A percentile compares a stretch with the other conserved stretches of the same genome.
Evolutionary conservation across 2,329 filamentous ascomycete species (phyloP).

Genomic region (Penicillium sp.): DNA sequence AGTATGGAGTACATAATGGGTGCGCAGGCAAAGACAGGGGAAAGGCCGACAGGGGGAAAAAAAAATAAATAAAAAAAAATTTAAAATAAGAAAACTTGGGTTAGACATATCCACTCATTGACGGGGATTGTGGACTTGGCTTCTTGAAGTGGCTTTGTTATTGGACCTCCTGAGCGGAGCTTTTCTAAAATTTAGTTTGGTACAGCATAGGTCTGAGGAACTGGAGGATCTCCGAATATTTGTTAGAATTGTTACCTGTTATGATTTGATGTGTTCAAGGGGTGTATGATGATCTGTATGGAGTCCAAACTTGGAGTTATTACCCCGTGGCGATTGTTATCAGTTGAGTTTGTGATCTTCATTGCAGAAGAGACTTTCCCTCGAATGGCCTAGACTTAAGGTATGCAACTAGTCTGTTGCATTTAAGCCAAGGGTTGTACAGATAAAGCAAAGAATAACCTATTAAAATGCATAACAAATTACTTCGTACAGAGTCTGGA

Average conservation of each 20-base stretch:
- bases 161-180: constrained; percentile 1
- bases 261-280: neutral
- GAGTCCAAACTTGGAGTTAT: neutral
- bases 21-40: constrained; percentile 3
- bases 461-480: neutral
- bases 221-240: neutral
- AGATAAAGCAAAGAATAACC: neutral
- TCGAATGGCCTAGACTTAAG: neutral
- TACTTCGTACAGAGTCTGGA: neutral
- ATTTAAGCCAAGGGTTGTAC: neutral
- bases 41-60: neutral
- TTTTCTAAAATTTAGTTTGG: neutral
- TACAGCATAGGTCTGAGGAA: neutral
- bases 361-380: neutral
- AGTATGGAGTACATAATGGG: too few species aligned
- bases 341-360: constrained; percentile 2
- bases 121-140: neutral
- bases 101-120: neutral
- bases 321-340: constrained; percentile 3
- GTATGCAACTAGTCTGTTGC: neutral
- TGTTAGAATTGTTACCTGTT: neutral
- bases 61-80: neutral
- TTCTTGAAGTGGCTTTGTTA: neutral
- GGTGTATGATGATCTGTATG: constrained; percentile 2
- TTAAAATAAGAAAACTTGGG: neutral